A percentile compares a stretch with the other conserved stretches of the same genome.
phyloP scores from a whole-genome alignment of 495 filamentous ascomycete genomes.

The Mytilinidion resinicola region DNA sequence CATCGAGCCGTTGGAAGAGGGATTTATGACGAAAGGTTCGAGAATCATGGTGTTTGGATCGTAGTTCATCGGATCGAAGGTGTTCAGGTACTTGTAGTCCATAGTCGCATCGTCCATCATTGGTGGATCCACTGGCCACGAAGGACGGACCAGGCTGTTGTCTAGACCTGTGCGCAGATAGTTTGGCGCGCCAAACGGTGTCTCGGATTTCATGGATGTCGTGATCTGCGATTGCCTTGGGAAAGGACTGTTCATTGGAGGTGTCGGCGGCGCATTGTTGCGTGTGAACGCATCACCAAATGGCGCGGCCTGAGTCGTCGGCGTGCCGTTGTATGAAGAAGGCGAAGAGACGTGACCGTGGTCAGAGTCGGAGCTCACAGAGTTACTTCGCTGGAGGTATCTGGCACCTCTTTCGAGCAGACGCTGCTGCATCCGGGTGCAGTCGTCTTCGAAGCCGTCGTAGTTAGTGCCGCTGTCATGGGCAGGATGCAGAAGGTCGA shows the following conservation, averaged over 20 bases:
- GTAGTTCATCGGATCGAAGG: conserved; percentile 22
- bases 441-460: conserved; percentile 56
- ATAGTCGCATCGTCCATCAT: conserved; percentile 23
- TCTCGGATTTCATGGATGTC: conserved; percentile 14
- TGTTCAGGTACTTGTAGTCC: conserved; percentile 19
- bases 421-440: conserved; percentile 48
- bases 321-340: conserved; percentile 20
- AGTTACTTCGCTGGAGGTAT: conserved; percentile 48
- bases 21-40: conserved; percentile 15
- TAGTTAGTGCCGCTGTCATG: conserved; percentile 38
- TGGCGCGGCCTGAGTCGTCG: conserved; percentile 13
- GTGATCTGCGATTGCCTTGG: conserved; percentile 24
- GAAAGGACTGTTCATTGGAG: conserved; percentile 30
- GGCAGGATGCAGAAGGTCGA: conserved; percentile 48
- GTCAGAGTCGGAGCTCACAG: conserved; percentile 49
- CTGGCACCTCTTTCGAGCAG: conserved; percentile 46
- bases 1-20: conserved; percentile 3
- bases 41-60: conserved; percentile 19
- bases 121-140: conserved; percentile 18
- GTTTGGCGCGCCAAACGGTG: conserved; percentile 10
- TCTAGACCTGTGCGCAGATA: conserved; percentile 25
- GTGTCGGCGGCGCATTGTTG: conserved; percentile 26
- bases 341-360: conserved; percentile 37
- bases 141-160: conserved; percentile 12
- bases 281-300: conserved; percentile 24